phyloP scores from a whole-genome alignment of 352 stramenopile species.

The Globisporangium yorkense region DNA sequence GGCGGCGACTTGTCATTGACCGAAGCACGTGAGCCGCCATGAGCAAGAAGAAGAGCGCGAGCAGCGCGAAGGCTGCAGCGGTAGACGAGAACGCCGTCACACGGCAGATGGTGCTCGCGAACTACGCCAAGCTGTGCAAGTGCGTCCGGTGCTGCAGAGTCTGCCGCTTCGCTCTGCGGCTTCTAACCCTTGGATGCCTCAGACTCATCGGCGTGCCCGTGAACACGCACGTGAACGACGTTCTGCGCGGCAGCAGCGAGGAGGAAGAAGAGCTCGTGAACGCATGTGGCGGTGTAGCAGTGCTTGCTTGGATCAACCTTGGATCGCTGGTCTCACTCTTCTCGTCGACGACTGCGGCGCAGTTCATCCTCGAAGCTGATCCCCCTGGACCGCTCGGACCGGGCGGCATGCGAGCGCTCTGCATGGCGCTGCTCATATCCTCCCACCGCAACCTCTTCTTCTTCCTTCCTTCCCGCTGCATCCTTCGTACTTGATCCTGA shows the following conservation, averaged over 20 bases:
- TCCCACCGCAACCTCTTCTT: conserved; percentile 11
- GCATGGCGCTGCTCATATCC: conserved; percentile 82
- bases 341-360: neutral
- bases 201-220: conserved; percentile 67
- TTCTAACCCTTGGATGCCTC: neutral
- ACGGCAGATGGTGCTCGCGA: conserved; percentile 45
- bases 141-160: conserved; percentile 8
- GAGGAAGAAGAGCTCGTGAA: conserved; percentile 64
- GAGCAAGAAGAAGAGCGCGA: conserved; percentile 56
- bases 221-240: conserved; percentile 65
- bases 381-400: conserved; percentile 51
- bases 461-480: conserved; percentile 17
- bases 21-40: conserved; percentile 12
- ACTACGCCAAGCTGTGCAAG: conserved; percentile 81
- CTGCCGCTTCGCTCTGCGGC: neutral
- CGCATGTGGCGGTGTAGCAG: conserved; percentile 15
- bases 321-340: neutral
- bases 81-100: conserved; percentile 67
- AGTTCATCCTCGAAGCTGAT: conserved; percentile 80
- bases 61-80: conserved; percentile 43
- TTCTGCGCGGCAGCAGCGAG: conserved; percentile 61
- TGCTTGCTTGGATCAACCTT: neutral
- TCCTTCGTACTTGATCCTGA: neutral
- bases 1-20: too few relatives aligned
- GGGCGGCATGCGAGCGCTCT: conserved; percentile 54